A percentile compares a stretch with the other conserved stretches of the same genome.
Evolutionary conservation across 306 rosid species (phyloP).

Genomic region (Rosa persica): DNA sequence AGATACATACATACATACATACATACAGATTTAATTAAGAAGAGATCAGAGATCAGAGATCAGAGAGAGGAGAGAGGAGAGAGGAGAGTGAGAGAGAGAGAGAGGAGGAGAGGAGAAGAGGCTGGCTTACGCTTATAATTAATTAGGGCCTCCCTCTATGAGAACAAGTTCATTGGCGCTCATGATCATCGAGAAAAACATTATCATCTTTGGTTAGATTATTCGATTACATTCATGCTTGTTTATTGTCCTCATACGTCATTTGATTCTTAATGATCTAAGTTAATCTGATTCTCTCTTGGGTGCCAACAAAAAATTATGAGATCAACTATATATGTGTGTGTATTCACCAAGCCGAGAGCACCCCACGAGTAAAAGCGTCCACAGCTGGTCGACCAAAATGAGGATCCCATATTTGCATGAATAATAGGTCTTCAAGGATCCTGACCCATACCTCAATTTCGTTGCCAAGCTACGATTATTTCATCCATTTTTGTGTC

Average conservation of each 20-base stretch:
- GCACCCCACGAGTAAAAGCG: neutral
- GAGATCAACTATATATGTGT: neutral
- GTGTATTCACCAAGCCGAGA: neutral
- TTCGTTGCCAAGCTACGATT: neutral
- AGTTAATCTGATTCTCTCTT: neutral
- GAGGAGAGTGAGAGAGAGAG: neutral
- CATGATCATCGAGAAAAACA: neutral
- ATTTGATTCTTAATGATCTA: neutral
- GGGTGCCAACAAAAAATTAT: neutral
- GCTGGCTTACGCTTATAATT: neutral
- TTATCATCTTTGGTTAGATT: neutral
- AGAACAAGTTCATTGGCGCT: neutral
- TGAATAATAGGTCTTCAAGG: neutral
- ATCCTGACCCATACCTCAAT: neutral
- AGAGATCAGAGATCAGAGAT: conserved; percentile 4
- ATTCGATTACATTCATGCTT: neutral
- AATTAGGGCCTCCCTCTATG: neutral
- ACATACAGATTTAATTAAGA: neutral
- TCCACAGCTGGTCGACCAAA: neutral
- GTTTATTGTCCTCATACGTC: neutral
- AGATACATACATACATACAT: neutral
- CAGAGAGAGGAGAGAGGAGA: neutral
- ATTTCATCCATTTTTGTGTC: neutral
- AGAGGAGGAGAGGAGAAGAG: neutral
- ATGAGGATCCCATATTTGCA: neutral